These are phyloP conservation scores for Cutaneotrichosporon cutaneum DNA, from an alignment of 1,284 basidiomycete species.

Conservation along the genomic window DNA sequence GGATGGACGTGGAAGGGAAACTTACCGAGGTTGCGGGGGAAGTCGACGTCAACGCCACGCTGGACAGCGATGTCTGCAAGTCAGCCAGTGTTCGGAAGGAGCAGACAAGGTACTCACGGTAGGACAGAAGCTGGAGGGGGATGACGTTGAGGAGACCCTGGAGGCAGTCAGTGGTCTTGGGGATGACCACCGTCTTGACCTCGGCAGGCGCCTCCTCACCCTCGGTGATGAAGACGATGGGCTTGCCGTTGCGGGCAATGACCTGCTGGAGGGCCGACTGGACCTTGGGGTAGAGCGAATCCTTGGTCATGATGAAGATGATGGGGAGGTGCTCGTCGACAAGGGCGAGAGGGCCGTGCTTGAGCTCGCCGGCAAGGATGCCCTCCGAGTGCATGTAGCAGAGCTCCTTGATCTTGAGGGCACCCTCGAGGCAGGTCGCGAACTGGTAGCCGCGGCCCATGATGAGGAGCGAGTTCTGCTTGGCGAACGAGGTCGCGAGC, in stretches of 20 bases:
- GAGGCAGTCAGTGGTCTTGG: slow-evolving; percentile 88
- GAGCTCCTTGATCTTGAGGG: slow-evolving; percentile 99
- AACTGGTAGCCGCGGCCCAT: slow-evolving; percentile 99
- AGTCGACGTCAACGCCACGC: slow-evolving; percentile 97
- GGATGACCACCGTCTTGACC: slow-evolving; percentile 85
- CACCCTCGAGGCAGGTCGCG: slow-evolving; percentile 96
- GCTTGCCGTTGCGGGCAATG: slow-evolving; percentile 92
- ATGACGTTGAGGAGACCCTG: slow-evolving; percentile 97
- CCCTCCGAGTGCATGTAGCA: slow-evolving; percentile 56
- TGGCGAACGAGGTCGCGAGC: slow-evolving; percentile 74
- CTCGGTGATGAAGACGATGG: slow-evolving; percentile 95
- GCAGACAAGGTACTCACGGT: slow-evolving; percentile 50
- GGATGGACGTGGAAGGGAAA: too few species aligned
- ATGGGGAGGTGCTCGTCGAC: slow-evolving; percentile 98
- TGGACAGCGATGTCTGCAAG: slow-evolving; percentile 77
- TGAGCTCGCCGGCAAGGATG: slow-evolving; percentile 96
- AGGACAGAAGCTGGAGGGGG: slow-evolving; percentile 91
- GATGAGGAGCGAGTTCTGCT: slow-evolving; percentile 85
- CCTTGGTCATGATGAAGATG: slow-evolving; percentile 98
- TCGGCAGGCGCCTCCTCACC: slow-evolving; percentile 70
- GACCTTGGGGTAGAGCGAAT: slow-evolving; percentile 91
- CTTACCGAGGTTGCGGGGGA: slow-evolving; percentile 95
- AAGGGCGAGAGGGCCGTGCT: slow-evolving; percentile 90
- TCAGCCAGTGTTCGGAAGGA: background rate
- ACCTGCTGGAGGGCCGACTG: slow-evolving; percentile 95